These are phyloP conservation scores for Agarophyton chilense DNA, from an alignment of 23 red algal genomes.

Conservation along the genomic window DNA sequence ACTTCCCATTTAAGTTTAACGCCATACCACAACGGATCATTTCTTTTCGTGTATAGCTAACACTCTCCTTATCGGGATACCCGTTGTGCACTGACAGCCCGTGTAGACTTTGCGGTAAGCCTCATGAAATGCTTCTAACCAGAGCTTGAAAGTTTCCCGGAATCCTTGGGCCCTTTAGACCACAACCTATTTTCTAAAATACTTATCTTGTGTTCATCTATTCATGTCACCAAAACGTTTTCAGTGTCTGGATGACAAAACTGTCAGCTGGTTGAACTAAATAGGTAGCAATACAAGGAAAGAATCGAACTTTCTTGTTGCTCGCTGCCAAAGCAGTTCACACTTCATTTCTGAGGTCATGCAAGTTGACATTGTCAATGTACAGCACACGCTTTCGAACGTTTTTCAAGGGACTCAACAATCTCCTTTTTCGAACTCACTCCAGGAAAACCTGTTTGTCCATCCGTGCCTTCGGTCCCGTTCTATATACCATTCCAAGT, in stretches of 20 bases:
- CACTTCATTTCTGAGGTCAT: background rate
- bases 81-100: background rate
- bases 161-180: background rate
- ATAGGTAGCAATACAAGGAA: background rate
- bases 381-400: background rate
- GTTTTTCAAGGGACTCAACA: background rate
- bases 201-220: background rate
- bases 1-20: background rate
- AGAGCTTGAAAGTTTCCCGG: background rate
- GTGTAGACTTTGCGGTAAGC: background rate
- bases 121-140: background rate
- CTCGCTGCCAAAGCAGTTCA: background rate
- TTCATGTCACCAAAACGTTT: background rate
- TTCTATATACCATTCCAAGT: conserved; percentile 5
- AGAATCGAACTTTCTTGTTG: background rate
- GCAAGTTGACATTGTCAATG: background rate
- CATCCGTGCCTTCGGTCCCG: background rate
- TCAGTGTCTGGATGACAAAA: conserved; percentile 7
- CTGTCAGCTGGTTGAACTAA: background rate
- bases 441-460: conserved; percentile 8
- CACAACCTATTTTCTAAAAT: background rate
- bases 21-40: background rate
- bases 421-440: background rate
- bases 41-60: background rate
- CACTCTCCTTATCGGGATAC: background rate